These are phyloP conservation scores for Verticillium tricorpus DNA, from an alignment of 2,329 filamentous ascomycete genomes.

Conservation along the genomic window DNA sequence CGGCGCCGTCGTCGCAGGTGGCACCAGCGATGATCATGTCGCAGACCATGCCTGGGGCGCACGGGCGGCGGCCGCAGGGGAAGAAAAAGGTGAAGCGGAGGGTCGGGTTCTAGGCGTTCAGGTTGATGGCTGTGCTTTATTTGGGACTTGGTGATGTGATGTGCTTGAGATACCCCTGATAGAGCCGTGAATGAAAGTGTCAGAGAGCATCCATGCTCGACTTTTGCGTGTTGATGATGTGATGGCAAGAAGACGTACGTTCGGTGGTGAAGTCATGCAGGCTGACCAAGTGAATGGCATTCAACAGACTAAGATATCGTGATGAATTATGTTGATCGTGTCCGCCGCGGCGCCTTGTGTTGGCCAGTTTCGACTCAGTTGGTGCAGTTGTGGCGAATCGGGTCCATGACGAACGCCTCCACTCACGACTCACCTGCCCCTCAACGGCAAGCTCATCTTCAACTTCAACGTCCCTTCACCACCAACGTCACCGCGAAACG, in stretches of 20 bases:
- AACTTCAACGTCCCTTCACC: background rate
- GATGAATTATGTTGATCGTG: too few species aligned
- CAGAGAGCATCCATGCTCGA: background rate
- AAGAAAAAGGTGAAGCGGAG: conserved; percentile 40
- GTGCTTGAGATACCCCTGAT: background rate
- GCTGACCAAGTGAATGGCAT: too few species aligned
- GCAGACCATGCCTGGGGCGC: conserved; percentile 38
- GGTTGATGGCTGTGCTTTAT: too few species aligned
- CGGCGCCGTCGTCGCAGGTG: conserved; percentile 28
- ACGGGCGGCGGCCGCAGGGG: conserved; percentile 35
- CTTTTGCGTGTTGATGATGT: background rate
- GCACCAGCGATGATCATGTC: conserved; percentile 30
- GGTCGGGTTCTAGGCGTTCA: conserved; percentile 20
- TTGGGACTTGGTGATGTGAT: background rate
- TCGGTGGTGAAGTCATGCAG: too few species aligned
- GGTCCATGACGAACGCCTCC: background rate
- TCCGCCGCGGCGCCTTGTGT: too few species aligned
- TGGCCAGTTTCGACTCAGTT: too few species aligned
- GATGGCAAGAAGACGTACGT: too few species aligned
- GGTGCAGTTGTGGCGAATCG: background rate
- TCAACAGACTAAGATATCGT: too few species aligned
- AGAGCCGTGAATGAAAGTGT: background rate
- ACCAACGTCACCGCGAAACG: background rate
- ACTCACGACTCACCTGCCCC: background rate
- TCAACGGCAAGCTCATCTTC: background rate